Base-by-base conservation (phyloP, 2,329 filamentous ascomycete genomes). In the Endoconidiophora polonica region DNA sequence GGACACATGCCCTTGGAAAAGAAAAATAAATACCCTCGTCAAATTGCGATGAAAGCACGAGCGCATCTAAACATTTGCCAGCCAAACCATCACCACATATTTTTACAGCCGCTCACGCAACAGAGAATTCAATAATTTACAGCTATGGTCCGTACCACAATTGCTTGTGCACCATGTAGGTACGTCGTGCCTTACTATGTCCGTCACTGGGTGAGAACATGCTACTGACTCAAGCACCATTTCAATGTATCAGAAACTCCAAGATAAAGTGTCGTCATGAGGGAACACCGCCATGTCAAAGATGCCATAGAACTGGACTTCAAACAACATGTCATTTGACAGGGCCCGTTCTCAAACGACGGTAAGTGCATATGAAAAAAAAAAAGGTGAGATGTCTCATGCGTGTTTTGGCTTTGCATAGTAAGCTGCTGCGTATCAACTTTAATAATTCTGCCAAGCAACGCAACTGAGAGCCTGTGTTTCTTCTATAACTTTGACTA, bases 261-360 rank as follows among this genome's bases (percentile, higher is more conserved):
- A 54, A 54, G 38, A 48, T 54, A 7, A 52, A 54, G 40, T 54
- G 52, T 44, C 48, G 37, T 20, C 49, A 51, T 26, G 42, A 40
- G 12, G 48, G 45, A 36, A 41, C 23, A n/a, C 33, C 48, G 2
- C 52, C 52, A 16, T 54, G 52, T 22, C 44, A 26, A 9, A 37
- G 49, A 5, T 54, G 52, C 23, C 7, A 44, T 10, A 41, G 44
- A n/a, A 44, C 48, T 4, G 51, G 51, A 3, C 39, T 38, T 16
- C 42, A 39, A 29, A 18, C 46, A 12, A 46, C 46, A 29, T 53
- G 51, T 40, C 41, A 46, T 14, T 23, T 53, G 26, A 43, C 29
- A 2, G 44, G 42, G 14, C 46, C 51, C 12, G 26, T 51, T 7
- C 20, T 51, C 12, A 46, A 51, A 24, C 44, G 23, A 29, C 37